A percentile compares a stretch with the other conserved stretches of the same genome.
These are phyloP conservation scores for Cytospora leucostoma DNA, from an alignment of 2,329 filamentous ascomycete species.

Conservation along the genomic window DNA sequence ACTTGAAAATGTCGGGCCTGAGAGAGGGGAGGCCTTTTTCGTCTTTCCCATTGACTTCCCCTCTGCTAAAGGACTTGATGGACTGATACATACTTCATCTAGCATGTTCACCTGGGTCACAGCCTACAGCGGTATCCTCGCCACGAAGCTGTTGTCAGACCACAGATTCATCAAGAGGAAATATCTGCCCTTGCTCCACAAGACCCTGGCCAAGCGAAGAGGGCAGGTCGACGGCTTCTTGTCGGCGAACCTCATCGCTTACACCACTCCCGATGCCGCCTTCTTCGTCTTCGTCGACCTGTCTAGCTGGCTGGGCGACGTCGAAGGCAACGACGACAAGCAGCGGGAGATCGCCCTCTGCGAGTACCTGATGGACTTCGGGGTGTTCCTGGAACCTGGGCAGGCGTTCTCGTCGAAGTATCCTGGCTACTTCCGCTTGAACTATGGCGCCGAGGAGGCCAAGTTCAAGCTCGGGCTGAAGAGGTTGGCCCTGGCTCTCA, in stretches of 20 bases:
- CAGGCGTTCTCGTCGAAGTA: slow-evolving; percentile 16
- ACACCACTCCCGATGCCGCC: slow-evolving; percentile 14
- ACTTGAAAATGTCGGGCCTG: neutral
- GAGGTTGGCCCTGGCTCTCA: slow-evolving; percentile 13
- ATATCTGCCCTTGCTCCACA: slow-evolving; percentile 20
- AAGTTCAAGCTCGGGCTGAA: slow-evolving; percentile 14
- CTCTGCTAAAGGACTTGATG: neutral
- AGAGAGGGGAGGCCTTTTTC: neutral
- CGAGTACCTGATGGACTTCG: slow-evolving; percentile 18
- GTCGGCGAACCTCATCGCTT: neutral
- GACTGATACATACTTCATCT: neutral
- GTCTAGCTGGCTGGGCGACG: slow-evolving; percentile 18
- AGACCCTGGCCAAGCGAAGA: slow-evolving; percentile 12
- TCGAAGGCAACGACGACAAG: slow-evolving; percentile 11
- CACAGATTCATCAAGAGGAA: slow-evolving; percentile 12
- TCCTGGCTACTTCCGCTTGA: slow-evolving; percentile 19
- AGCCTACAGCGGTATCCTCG: slow-evolving; percentile 15
- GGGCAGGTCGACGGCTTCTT: slow-evolving; percentile 15
- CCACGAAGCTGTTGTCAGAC: slow-evolving; percentile 17
- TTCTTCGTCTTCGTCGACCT: slow-evolving; percentile 22
- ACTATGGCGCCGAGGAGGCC: slow-evolving; percentile 15
- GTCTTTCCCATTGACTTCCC: neutral
- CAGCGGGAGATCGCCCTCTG: slow-evolving; percentile 14
- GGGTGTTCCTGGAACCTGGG: slow-evolving; percentile 22
- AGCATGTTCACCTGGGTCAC: slow-evolving; percentile 27